Evolutionary conservation across 2,329 filamentous ascomycete genomes (phyloP).

Genomic region (Ustulina deusta): DNA sequence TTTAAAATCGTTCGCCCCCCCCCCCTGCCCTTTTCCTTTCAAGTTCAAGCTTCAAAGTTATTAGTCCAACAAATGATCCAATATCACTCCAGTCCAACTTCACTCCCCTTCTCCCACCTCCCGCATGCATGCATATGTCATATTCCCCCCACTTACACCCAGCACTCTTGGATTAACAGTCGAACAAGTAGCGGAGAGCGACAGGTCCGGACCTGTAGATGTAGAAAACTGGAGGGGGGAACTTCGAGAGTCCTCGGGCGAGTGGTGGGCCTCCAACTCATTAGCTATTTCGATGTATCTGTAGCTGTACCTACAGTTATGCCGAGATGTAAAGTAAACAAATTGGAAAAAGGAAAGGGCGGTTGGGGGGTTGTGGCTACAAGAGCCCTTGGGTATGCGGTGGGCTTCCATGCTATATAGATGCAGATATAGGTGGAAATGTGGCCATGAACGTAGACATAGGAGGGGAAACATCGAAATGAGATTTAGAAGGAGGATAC

Average conservation of each 20-base stretch:
- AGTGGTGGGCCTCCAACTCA: not conserved
- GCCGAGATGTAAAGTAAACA: too few relatives aligned
- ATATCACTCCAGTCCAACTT: too few relatives aligned
- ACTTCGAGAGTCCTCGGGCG: not conserved
- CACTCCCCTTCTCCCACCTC: too few relatives aligned
- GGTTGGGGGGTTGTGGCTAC: constrained; percentile 14
- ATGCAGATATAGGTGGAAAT: not conserved
- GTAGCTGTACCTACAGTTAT: too few relatives aligned
- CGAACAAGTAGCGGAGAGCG: not conserved
- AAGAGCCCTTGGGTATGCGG: constrained; percentile 1
- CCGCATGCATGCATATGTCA: too few relatives aligned
- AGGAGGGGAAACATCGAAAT: too few relatives aligned
- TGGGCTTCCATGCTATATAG: not conserved
- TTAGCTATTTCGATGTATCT: not conserved
- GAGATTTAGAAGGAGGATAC: too few relatives aligned
- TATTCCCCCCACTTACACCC: not conserved
- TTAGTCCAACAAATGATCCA: too few relatives aligned
- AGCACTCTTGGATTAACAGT: not conserved
- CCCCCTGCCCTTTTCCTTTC: not conserved
- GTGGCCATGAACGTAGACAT: too few relatives aligned
- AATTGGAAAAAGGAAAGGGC: too few relatives aligned
- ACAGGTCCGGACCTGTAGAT: not conserved
- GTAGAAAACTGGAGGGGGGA: constrained; percentile 12
- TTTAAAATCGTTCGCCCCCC: not conserved
- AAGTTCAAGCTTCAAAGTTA: too few relatives aligned